phyloP scores from a whole-genome alignment of 768 basidiomycete species.

The Hygrophorus russula region DNA sequence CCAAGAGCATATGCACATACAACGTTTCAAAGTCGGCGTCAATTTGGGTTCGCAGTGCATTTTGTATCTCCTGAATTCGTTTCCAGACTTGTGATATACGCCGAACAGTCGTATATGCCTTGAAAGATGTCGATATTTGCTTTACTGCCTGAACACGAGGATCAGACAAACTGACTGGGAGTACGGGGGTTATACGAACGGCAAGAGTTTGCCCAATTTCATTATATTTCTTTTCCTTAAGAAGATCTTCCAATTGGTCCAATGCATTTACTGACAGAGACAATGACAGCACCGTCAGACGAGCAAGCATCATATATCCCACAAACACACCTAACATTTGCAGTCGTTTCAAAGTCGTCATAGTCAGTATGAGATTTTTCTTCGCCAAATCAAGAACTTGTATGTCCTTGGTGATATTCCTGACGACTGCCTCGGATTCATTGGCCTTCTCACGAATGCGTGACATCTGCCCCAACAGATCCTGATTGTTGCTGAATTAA shows the following conservation, averaged over 20 bases:
- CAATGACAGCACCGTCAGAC: background rate
- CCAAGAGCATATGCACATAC: conserved; percentile 38
- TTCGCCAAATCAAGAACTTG: conserved; percentile 90
- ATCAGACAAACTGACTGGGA: background rate
- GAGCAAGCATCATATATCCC: background rate
- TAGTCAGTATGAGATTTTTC: conserved; percentile 80
- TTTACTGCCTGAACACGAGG: conserved; percentile 60
- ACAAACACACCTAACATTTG: conserved; percentile 79
- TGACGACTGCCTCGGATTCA: conserved; percentile 93
- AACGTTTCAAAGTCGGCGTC: conserved; percentile 89
- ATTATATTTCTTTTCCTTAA: conserved; percentile 67
- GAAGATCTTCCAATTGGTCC: conserved; percentile 67
- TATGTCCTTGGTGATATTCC: conserved; percentile 93
- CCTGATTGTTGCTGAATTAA: conserved; percentile 33
- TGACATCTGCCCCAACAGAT: conserved; percentile 90
- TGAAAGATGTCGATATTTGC: conserved; percentile 74
- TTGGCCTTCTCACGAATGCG: conserved; percentile 94
- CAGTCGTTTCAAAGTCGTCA: conserved; percentile 81
- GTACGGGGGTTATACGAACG: conserved; percentile 23
- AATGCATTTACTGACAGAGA: conserved; percentile 61
- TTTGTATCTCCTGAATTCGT: conserved; percentile 73
- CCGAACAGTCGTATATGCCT: conserved; percentile 64
- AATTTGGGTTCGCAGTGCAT: conserved; percentile 67
- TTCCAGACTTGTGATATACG: conserved; percentile 70
- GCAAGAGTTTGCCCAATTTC: conserved; percentile 79